Evolutionary conservation across 148 eudicot genomes (phyloP).

Genomic region (Vaccinium darrowii): DNA sequence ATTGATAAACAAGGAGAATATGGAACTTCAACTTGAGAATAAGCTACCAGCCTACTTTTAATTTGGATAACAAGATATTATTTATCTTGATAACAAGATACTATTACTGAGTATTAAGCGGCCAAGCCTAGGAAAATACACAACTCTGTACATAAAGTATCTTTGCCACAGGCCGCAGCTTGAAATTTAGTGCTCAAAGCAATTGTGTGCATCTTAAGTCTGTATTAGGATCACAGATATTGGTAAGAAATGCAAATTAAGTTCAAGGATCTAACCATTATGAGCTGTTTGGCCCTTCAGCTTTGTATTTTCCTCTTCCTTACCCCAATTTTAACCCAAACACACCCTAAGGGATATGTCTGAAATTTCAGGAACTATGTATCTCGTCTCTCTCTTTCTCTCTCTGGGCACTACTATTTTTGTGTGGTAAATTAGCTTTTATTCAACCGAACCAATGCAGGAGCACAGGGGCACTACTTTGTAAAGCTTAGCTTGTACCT

Average conservation of each 20-base stretch:
- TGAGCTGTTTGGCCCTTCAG: neutral
- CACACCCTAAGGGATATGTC: neutral
- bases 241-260: neutral
- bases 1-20: neutral
- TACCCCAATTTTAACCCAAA: neutral
- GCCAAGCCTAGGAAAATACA: neutral
- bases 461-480: too few species aligned
- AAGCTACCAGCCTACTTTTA: neutral
- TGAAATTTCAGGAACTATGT: neutral
- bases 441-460: too few species aligned
- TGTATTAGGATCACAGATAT: neutral
- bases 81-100: neutral
- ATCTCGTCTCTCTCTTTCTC: neutral
- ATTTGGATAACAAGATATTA: neutral
- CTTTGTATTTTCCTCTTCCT: neutral
- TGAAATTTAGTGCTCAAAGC: neutral
- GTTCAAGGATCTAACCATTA: neutral
- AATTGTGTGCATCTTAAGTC: neutral
- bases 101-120: neutral
- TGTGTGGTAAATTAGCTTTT: too few species aligned
- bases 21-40: conserved; percentile 2
- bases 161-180: neutral
- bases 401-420: too few species aligned
- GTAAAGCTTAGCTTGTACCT: conserved; percentile 31
- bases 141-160: too few species aligned